Evolutionary conservation across 805 yeast species (phyloP).

Genomic region (Starmerella vitae): DNA sequence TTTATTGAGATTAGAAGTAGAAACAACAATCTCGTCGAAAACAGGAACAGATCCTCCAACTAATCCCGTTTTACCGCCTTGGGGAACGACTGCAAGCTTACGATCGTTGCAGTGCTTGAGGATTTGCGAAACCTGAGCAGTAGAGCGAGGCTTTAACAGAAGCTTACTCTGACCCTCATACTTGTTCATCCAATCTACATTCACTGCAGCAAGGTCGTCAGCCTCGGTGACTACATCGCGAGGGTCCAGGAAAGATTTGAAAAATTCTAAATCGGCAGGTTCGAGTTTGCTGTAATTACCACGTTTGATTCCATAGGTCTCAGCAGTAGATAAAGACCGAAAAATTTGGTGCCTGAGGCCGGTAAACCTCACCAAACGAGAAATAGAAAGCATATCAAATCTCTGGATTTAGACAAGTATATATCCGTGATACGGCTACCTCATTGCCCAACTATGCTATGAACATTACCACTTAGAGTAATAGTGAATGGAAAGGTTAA

Average conservation of each 20-base stretch:
- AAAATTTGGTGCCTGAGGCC: no score
- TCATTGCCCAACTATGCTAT: no score
- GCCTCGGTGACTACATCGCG: slow-evolving; percentile 34
- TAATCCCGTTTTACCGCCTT: slow-evolving; percentile 91
- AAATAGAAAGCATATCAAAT: no score
- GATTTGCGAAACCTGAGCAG: slow-evolving; percentile 62
- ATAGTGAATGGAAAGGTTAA: no score
- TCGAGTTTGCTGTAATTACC: slow-evolving; percentile 39
- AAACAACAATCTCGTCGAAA: slow-evolving; percentile 74
- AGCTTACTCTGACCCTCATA: slow-evolving; percentile 71
- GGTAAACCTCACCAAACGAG: no score
- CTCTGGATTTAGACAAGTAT: no score
- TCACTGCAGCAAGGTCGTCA: slow-evolving; percentile 56
- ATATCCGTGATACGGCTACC: no score
- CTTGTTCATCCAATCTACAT: slow-evolving; percentile 90
- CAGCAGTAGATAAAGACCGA: slow-evolving; percentile 40
- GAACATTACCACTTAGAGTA: no score
- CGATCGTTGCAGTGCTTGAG: slow-evolving; percentile 67
- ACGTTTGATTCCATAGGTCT: slow-evolving; percentile 45
- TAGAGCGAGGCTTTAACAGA: slow-evolving; percentile 67
- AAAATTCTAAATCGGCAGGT: slow-evolving; percentile 44
- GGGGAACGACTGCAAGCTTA: slow-evolving; percentile 78
- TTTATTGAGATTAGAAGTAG: slow-evolving; percentile 55
- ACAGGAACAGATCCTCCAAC: slow-evolving; percentile 92
- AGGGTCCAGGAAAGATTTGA: slow-evolving; percentile 39